Evolutionary conservation across 2,329 filamentous ascomycete species (phyloP).

Genomic region (Diaporthe capsici): DNA sequence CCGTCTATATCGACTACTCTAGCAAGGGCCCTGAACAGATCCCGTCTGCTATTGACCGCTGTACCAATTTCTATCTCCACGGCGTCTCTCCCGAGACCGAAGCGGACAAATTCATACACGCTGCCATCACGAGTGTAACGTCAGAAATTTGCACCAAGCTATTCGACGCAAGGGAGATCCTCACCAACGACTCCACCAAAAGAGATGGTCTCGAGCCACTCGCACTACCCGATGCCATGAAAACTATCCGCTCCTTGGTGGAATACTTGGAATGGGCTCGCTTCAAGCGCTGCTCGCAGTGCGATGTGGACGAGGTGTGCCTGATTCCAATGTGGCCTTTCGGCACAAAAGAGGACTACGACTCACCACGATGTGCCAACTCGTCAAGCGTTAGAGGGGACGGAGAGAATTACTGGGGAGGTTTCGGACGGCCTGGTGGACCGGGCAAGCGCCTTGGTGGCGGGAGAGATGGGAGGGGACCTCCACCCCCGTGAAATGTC

Average conservation of each 20-base stretch:
- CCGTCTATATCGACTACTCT: slow-evolving; percentile 60
- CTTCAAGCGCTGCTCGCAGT: slow-evolving; percentile 44
- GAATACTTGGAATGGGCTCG: slow-evolving; percentile 41
- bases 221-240: background rate
- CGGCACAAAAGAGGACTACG: slow-evolving; percentile 42
- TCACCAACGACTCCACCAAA: slow-evolving; percentile 36
- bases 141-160: slow-evolving; percentile 55
- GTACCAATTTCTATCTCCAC: slow-evolving; percentile 61
- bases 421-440: slow-evolving; percentile 20
- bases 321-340: slow-evolving; percentile 45
- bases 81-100: slow-evolving; percentile 50
- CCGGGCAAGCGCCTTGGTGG: background rate
- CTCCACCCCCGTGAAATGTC: background rate
- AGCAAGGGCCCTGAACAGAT: slow-evolving; percentile 49
- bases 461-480: slow-evolving; percentile 21
- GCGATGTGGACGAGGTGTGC: slow-evolving; percentile 43
- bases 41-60: slow-evolving; percentile 59
- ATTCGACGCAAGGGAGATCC: slow-evolving; percentile 47
- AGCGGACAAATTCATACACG: slow-evolving; percentile 61
- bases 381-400: slow-evolving; percentile 28
- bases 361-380: slow-evolving; percentile 43
- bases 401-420: slow-evolving; percentile 42
- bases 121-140: slow-evolving; percentile 57
- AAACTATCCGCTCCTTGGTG: slow-evolving; percentile 35
- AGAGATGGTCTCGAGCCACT: background rate